Base-by-base conservation (phyloP, 805 yeast species). In the Candida silvatica region DNA sequence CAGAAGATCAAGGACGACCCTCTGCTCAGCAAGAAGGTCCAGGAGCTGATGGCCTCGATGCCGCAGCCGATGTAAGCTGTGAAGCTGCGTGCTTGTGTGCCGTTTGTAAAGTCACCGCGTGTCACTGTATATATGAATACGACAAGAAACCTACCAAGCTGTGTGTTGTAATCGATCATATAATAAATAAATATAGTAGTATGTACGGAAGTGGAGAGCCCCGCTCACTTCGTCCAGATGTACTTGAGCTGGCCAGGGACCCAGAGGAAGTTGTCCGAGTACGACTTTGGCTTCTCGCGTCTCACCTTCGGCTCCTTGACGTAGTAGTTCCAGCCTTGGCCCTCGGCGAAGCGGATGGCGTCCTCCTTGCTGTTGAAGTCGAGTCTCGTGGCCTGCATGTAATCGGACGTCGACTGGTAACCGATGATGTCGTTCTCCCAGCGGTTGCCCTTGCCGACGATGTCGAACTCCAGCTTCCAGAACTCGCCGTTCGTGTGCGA, bases 351-450 rank as follows among this genome's bases (percentile, higher is more conserved):
- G 38, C 71, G 38, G 15, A 47, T 39, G 24, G 95, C 95, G 27
- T 83, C 72, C 32, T 84, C 90, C 58, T 74, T 77, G 34, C 77
- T 64, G 51, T 76, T 80, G 55, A 84, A 84, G 54, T 77, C 76
- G 66, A 84, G 59, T 52, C 71, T 71, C 6, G 90, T 79, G 14
- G 80, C 86, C 62, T 83, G 81, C 81, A 85, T 79, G 60, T 76
- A 78, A 56, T 84, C 95, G 25, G 82, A 74, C 30, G 81, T 67
- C 31, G 83, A 72, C 50, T 82, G 88, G 66, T 82, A 84, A 18
- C 95, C 95, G 59, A 84, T 84, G 54, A 84, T 66, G 55, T 82
- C 90, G 59, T 84, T 84, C 54, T 84, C 95, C 94, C 94, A 84
- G 54, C 92, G 66, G 64, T 84, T 76, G 17, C 81, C 84, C 50